Conservation (phyloP, 768 basidiomycete species). For the Pholiota molesta region DNA sequence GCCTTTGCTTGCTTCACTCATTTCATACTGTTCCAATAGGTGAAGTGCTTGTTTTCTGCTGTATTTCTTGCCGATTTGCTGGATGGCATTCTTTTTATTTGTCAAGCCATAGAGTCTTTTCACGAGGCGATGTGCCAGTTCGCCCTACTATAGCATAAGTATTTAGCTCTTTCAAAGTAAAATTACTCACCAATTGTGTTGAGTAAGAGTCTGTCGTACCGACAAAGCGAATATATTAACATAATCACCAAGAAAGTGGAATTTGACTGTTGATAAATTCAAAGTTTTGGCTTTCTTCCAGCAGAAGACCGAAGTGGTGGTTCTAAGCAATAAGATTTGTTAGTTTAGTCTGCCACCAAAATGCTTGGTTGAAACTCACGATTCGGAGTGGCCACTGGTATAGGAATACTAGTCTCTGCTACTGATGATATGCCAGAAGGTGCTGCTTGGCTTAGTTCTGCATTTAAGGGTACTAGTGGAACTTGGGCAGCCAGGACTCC, state of each 20-base stretch:
- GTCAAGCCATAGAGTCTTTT: slow-evolving; percentile 41
- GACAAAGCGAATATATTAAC: slow-evolving; percentile 27
- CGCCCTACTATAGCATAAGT: slow-evolving; percentile 33
- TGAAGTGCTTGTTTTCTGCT: background rate
- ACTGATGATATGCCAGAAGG: too few species aligned
- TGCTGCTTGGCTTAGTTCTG: too few species aligned
- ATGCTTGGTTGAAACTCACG: too few species aligned
- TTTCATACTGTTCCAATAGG: slow-evolving; percentile 3
- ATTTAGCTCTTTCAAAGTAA: background rate
- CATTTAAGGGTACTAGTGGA: too few species aligned
- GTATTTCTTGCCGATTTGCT: slow-evolving; percentile 31
- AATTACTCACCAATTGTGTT: slow-evolving; percentile 38
- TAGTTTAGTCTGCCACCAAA: background rate
- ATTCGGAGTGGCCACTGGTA: too few species aligned
- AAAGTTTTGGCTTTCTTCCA: slow-evolving; percentile 21
- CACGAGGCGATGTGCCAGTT: slow-evolving; percentile 41
- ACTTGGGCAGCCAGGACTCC: background rate
- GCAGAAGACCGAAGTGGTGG: background rate
- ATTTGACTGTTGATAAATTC: slow-evolving; percentile 39
- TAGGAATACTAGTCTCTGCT: too few species aligned
- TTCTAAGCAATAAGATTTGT: background rate
- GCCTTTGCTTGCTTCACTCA: background rate
- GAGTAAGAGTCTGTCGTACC: slow-evolving; percentile 44
- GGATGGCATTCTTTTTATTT: slow-evolving; percentile 35
- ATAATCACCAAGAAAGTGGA: slow-evolving; percentile 42